Base-by-base conservation (phyloP, 768 basidiomycete species). In the Xerocomus spinulosus region DNA sequence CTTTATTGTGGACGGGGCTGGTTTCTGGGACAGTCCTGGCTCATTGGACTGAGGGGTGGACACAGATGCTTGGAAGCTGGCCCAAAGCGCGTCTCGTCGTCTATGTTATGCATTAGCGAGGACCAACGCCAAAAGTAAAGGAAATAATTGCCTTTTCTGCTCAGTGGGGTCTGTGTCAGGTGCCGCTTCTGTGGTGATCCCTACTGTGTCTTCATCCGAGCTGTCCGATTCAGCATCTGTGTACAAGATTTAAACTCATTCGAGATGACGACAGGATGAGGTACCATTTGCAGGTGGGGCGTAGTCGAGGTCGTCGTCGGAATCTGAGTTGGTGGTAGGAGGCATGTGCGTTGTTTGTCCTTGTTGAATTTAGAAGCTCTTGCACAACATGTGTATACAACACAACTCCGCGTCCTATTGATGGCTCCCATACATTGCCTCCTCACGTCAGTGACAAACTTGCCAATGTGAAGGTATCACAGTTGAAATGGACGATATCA, bases 21-120 rank as follows among this genome's bases (percentile, higher is more conserved):
- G 24, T 9, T 47, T 55, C n/a, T 44, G 48, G 32, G 54, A 49
- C n/a, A 46, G n/a, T 12, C n/a, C n/a, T n/a, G n/a, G n/a, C n/a
- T n/a, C n/a, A n/a, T n/a, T 42, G 20, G 43, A 38, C n/a, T 21
- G 35, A 8, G 72, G 54, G 1, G 68, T 61, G 0, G 72, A 55
- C n/a, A 81, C 66, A 8, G 86, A 82, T 0, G 78, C 78, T 59
- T 86, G 79, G 57, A 92, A 91, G 40, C 66, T 74, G 13, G 75
- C 70, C 86, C 87, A 91, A 20, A 87, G 62, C 7, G 74, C 72
- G 17, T 83, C 77, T 42, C 82, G 75, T n/a, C 70, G 72, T 53
- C 87, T 89, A 15, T 28, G 26, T 10, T 10, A 28, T 5, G 26
- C 80, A 42, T 43, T 24, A 44, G 34, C 7, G n/a, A n/a, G n/a